Evolutionary conservation across 164 flowering plant genomes (phyloP), one percentile per base, ranked within the genome.

Genomic region (Echeveria elegans): DNA sequence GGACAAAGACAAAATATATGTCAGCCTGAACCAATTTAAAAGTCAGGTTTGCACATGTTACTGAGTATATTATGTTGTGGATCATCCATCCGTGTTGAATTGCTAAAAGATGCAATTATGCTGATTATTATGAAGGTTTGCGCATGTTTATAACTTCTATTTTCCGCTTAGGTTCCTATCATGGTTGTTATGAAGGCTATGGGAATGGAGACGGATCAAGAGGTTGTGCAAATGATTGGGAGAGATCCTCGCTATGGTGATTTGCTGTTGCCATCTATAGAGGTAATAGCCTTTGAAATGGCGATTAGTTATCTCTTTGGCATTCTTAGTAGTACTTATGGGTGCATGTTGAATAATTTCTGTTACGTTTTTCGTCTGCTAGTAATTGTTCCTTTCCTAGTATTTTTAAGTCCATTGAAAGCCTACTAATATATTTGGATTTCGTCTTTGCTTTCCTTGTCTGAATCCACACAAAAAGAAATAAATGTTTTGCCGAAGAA

Each of bases 161-260:
- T 37, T 40, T 64, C 65, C 34, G 64, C 2, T 45, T 72, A 92
- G 98, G 77, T 91, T 82, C 97, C 99, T 36, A 81, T 94, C 14
- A 91, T 91, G 92, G 83, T 82, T 24, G 83, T 91, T 67, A 76
- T 94, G 87, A 90, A 88, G 70, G 99, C 99, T 31, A 89, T 94
- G 97, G 99, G 99, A 48, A 88, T 91, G 89, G 95, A 89, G 77
- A 89, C 93, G 75, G 97, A 86, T 77, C 99, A 91, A 75, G 99
- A 94, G 79, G 86, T 94, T 66, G 95, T 91, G 15, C 96, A 91
- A 72, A 88, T 94, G 99, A 60, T 94, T 75, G 99, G 99, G 66
- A 84, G 99, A 74, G 96, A 90, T 78, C 95, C 97, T 77, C 84
- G 86, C 50, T 94, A 82, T 74, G 72, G 81, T 74, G 80, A 77